Evolutionary conservation across 768 basidiomycete species (phyloP), one percentile per base, ranked within the genome.

Genomic region (Mycena floridula): DNA sequence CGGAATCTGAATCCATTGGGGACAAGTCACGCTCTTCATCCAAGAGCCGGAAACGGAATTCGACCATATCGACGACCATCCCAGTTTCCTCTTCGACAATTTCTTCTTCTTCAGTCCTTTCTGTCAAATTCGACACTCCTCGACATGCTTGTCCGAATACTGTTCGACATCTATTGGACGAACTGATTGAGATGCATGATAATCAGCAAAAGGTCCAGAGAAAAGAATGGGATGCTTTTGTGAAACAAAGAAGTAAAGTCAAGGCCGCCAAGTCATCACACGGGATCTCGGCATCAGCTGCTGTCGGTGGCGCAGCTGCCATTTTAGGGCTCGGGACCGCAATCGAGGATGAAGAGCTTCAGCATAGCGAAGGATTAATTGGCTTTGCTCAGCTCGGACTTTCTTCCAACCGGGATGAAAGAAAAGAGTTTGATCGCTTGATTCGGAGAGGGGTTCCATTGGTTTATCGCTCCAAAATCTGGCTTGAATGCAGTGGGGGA

Each of bases 401-500:
- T 16, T 83, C 82, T 1, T 72, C 85, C 25, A 81, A 86, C 49
- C 78, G 83, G 45, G 80, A 89, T 47, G 89, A 93, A 50, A 73
- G 84, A 57, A 77, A 73, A 45, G 87, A 85, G 57, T 89, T 98
- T 48, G 81, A 84, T 46, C 68, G 79, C 47, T 68, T 99, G 5
- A 77, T 95, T n/a, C 65, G 88, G 42, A 77, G 68, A 41, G 96
- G 96, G 4, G 88, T 97, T 25, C 96, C 96, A 2, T 72, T 98
- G 12, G 78, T 73, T 9, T 89, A 90, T 56, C 81, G 92, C n/a
- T 72, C 85, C 21, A 89, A 92, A 60, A 77, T 92, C 38, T 95
- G 92, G 89, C 61, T 87, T 43, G 96, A 99, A 69, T 95, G 90
- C 59, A 93, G 88, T 51, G 92, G 93, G 1, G 94, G 86, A 1